phyloP scores from a whole-genome alignment of 208 protist species.

The Leishmania braziliensis region DNA sequence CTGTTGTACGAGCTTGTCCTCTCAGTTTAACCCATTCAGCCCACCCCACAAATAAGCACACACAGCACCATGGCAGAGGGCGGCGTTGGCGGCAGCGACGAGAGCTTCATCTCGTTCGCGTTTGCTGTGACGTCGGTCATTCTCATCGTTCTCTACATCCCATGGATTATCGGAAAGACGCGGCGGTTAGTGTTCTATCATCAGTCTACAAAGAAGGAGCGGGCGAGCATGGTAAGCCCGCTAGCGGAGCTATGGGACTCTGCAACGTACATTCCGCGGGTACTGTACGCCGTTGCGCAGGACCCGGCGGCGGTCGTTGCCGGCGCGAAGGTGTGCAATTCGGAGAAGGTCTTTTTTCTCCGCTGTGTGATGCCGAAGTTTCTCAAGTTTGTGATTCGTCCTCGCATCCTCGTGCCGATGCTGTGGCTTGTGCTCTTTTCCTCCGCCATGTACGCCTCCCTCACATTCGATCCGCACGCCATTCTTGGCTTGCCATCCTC shows the following conservation, averaged over 20 bases:
- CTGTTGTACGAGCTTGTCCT: neutral
- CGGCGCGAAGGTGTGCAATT: conserved; percentile 69
- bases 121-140: conserved; percentile 87
- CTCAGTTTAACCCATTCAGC: neutral
- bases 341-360: conserved; percentile 83
- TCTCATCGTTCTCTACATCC: conserved; percentile 88
- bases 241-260: conserved; percentile 68
- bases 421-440: conserved; percentile 86
- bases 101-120: conserved; percentile 88
- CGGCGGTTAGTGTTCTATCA: conserved; percentile 67
- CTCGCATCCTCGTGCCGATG: conserved; percentile 77
- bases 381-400: conserved; percentile 84
- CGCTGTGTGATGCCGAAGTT: conserved; percentile 85
- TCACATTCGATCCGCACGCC: conserved; percentile 89
- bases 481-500: conserved; percentile 63
- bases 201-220: conserved; percentile 53
- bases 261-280: conserved; percentile 60
- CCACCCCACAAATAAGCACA: neutral
- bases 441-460: conserved; percentile 86
- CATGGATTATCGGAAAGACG: conserved; percentile 74
- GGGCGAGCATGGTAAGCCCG: conserved; percentile 47
- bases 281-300: conserved; percentile 36
- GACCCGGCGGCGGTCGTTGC: conserved; percentile 61
- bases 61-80: conserved; percentile 37
- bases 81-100: conserved; percentile 81